Evolutionary conservation across 192 early-diverging fungal species (phyloP), one percentile per base, ranked within the genome.

Genomic region (Geosiphon pyriformis): DNA sequence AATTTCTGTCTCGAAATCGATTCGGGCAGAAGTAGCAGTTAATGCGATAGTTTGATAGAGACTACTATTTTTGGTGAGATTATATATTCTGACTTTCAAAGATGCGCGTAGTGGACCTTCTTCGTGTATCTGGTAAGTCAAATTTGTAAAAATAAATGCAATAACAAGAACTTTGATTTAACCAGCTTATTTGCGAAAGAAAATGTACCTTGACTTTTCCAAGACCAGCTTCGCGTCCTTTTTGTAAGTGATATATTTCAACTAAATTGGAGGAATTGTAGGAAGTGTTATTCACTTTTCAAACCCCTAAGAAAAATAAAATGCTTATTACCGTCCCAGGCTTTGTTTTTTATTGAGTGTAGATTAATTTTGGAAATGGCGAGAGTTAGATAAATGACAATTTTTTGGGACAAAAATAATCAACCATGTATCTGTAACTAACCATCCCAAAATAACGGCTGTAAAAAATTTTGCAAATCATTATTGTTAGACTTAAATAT

Each of bases 201-300:
- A 37, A 54, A 17, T 33, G 46, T 67, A 79, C 80, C 58, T 76
- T 70, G 8, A 85, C 70, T 0, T 73, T 66, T 0, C 91, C 86
- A 17, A 80, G 76, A 23, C 59, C 70, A 2, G 85, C 84, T 50
- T 85, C 83, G 30, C 72, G 73, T n/a, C 81, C 82, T 71, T 94
- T 98, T 69, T 97, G 92, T 25, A 93, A 76, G 73, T 93, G 93
- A 76, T 96, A 98, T 23, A 97, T 86, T 70, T 99, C 95, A 27
- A 96, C 91, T 67, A 57, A 46, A 62, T 87, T 76, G 74, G 25
- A 51, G 59, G 10, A 56, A 6, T 31, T n/a, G 20, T 2, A 2
- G 0, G n/a, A n/a, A 31, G 20, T 15, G 11, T 31, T 33, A 47
- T 15, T 61, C 20, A 30, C 26, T 49, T 6, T 11, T 48, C 29